Evolutionary conservation across 257 asterid genomes (phyloP), one percentile per base, ranked within the genome.

Genomic region (Gentiana macrophylla): DNA sequence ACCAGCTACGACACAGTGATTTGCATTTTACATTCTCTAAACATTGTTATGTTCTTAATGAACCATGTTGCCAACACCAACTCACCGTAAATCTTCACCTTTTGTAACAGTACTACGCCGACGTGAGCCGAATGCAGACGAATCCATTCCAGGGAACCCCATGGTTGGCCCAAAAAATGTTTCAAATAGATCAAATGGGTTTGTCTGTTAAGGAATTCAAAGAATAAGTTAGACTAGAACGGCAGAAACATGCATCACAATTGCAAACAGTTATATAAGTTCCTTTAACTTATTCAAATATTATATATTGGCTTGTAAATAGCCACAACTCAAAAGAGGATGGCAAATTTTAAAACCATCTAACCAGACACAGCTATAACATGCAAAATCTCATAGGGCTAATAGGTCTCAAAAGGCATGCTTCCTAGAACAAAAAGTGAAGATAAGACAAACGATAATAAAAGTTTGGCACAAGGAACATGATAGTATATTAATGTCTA

Each of bases 21-120:
- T 41, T 2, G 1, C 46, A 41, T 5, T 41, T 5, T 41, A 41
- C 46, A 41, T 5, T 10, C 46, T 41, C 9, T 41, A 10, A 41
- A 41, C 46, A 32, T 12, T 47, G 12, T 3, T 0, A 34, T 50
- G 24, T 35, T 4, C 35, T 13, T 52, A 34, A 52, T 46, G 24
- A 62, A 32, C 38, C 56, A 48, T 59, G 57, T 35, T 55, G 38
- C 49, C 41, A 64, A 63, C 60, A 43, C 69, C 62, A 59, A 82
- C 97, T 80, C 71, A 92, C 99, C 97, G 99, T 56, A 92, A 66
- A 76, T 92, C 99, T 80, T 92, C 97, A 69, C 99, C 99, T 73
- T 83, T 88, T 64, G 95, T 52, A 61, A 79, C 89, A 60, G 93
- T 76, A 72, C 77, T 78, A 35, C 96, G 94, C 6, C 88, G 96